A percentile compares a stretch with the other conserved stretches of the same genome.
These are phyloP conservation scores for Nelumbo lutea DNA, from an alignment of 164 flowering plant genomes.

Conservation along the genomic window DNA sequence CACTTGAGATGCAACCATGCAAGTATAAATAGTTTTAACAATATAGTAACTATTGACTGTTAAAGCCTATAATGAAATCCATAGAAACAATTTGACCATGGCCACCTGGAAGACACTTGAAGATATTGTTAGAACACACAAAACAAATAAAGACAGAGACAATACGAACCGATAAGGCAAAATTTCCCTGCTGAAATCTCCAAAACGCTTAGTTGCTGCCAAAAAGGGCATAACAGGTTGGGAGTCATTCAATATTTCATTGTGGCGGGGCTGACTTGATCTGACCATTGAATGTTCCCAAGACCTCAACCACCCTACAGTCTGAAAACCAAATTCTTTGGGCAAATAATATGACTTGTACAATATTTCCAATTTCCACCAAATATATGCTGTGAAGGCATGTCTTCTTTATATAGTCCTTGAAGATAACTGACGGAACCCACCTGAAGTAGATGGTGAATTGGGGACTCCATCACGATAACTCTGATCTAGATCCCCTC, in stretches of 20 bases:
- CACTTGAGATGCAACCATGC: not conserved
- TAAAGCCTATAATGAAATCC: conserved; percentile 6
- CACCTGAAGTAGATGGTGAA: conserved; percentile 98
- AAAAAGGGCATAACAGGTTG: conserved; percentile 46
- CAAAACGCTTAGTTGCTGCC: conserved; percentile 56
- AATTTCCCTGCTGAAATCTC: conserved; percentile 50
- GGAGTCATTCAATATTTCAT: conserved; percentile 69
- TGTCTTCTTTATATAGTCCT: conserved; percentile 83
- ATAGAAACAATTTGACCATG: conserved; percentile 2
- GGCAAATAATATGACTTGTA: conserved; percentile 59
- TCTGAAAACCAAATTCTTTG: conserved; percentile 54
- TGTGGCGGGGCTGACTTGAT: conserved; percentile 54
- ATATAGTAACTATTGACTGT: not conserved
- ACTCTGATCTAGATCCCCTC: conserved; percentile 47
- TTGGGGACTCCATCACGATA: conserved; percentile 52
- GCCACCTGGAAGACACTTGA: conserved; percentile 41
- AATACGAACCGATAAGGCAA: conserved; percentile 88
- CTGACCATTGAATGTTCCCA: conserved; percentile 68
- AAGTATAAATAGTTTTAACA: too few species aligned
- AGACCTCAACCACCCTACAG: conserved; percentile 73
- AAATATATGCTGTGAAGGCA: conserved; percentile 58
- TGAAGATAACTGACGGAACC: conserved; percentile 95
- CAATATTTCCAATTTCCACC: conserved; percentile 57
- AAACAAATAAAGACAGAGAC: conserved; percentile 60
- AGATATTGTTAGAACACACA: conserved; percentile 47